These are phyloP conservation scores for Clavulina sp. DNA, from an alignment of 768 basidiomycete genomes.

Conservation along the genomic window DNA sequence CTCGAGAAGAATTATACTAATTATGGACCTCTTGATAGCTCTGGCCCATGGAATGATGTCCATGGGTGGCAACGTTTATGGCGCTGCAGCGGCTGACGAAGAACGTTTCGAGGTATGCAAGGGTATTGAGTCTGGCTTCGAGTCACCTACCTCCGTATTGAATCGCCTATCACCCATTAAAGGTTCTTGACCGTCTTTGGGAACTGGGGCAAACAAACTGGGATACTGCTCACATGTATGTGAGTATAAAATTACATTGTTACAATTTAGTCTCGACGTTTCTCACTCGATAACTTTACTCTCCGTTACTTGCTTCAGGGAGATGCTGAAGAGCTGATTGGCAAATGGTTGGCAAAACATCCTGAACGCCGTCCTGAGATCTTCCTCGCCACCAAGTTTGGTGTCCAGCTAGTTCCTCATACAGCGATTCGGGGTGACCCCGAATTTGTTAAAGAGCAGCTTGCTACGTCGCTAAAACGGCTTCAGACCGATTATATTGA, in stretches of 20 bases:
- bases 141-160: not conserved
- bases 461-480: constrained; percentile 9
- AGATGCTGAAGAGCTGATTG: not conserved
- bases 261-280: not conserved
- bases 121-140: not conserved
- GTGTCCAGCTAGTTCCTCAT: not conserved
- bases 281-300: not conserved
- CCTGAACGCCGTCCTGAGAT: constrained; percentile 9
- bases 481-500: constrained; percentile 11
- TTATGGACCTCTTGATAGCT: too few relatives aligned
- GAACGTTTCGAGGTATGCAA: not conserved
- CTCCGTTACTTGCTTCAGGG: not conserved
- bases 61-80: not conserved
- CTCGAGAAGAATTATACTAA: too few relatives aligned
- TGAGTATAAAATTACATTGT: not conserved
- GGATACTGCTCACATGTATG: not conserved
- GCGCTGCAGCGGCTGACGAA: not conserved
- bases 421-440: constrained; percentile 3
- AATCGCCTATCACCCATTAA: not conserved
- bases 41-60: not conserved
- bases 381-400: constrained; percentile 14
- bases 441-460: constrained; percentile 8
- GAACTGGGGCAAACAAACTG: not conserved
- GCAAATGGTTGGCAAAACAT: not conserved
- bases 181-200: not conserved